Base-by-base conservation (phyloP, 352 stramenopile species). In the Pythium phragmiticola region DNA sequence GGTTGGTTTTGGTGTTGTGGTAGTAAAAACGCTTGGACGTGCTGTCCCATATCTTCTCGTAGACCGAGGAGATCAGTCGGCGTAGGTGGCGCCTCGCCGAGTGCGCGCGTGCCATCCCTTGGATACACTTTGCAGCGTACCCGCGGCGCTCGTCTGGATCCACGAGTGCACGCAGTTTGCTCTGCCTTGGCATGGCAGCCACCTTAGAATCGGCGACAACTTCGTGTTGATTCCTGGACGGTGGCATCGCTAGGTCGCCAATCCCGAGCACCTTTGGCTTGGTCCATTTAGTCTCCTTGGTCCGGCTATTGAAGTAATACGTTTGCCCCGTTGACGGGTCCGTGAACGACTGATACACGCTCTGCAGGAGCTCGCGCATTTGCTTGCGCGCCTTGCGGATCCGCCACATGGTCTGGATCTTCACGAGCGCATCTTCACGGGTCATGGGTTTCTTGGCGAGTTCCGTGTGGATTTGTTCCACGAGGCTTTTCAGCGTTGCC, bases 271-370 rank as follows among this genome's bases (percentile, higher is more conserved):
- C 73, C 21, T 64, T 65, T 30, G 83, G 83, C 30, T 89, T 90
- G 5, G 62, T 76, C 85, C 85, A 94, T 61, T 87, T 82, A 11
- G 80, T 82, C 26, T 75, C 64, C 55, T 88, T 76, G 2, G 83
- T 92, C 19, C 72, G 70, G 7, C 70, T 84, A 77, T 94, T 94
- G 75, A 87, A 89, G 72, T 92, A 94, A 63, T 92, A 93, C 34
- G 73, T 85, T 60, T 81, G 39, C 8, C 82, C 82, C 3, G 81
- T 90, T 8, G 53, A 48, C 4, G 82, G 80, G 61, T 94, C 83
- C 55, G 83, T 65, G 34, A 85, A 80, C 26, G 65, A 77, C 33
- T 82, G 43, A 52, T 89, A 94, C 26, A 90, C 73, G 12, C 76
- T 82, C 21, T 64, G 76, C 5, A 90, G 57, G 4, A 94, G 66